Percentiles rank a stretch among this genome's conserved stretches.
These are phyloP conservation scores for Thraustotheca clavata DNA, from an alignment of 352 stramenopile species.

Conservation along the genomic window DNA sequence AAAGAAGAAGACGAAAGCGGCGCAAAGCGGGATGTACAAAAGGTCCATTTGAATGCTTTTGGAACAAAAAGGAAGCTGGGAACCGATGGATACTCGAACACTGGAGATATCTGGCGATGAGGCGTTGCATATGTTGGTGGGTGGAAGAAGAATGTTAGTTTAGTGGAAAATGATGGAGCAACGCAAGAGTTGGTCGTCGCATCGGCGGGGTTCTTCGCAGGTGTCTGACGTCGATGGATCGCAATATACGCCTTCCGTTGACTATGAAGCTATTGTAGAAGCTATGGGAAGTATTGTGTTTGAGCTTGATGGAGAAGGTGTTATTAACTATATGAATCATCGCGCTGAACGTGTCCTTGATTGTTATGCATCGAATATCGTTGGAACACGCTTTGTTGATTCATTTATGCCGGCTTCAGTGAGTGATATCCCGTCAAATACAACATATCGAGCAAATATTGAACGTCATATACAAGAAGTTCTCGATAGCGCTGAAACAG, in stretches of 20 bases:
- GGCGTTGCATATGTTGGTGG: too few species aligned
- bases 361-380: background rate
- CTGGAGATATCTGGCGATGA: too few species aligned
- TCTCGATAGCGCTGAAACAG: conserved; percentile 29
- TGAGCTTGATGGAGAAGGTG: background rate
- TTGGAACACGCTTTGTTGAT: background rate
- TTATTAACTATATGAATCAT: conserved; percentile 15
- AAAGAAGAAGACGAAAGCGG: too few species aligned
- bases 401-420: background rate
- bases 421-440: background rate
- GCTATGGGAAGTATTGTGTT: conserved; percentile 16
- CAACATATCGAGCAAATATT: background rate
- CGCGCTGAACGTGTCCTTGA: conserved; percentile 1
- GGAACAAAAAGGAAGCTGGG: too few species aligned
- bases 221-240: background rate
- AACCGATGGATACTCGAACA: too few species aligned
- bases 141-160: too few species aligned
- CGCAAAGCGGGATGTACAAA: too few species aligned
- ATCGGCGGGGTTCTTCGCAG: background rate
- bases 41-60: too few species aligned
- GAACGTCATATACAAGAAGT: conserved; percentile 11
- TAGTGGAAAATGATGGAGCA: background rate
- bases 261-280: conserved; percentile 17
- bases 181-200: background rate
- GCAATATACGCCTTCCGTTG: background rate